Evolutionary conservation across 768 basidiomycete species (phyloP).

Genomic region (Leccinum disarticulatum): DNA sequence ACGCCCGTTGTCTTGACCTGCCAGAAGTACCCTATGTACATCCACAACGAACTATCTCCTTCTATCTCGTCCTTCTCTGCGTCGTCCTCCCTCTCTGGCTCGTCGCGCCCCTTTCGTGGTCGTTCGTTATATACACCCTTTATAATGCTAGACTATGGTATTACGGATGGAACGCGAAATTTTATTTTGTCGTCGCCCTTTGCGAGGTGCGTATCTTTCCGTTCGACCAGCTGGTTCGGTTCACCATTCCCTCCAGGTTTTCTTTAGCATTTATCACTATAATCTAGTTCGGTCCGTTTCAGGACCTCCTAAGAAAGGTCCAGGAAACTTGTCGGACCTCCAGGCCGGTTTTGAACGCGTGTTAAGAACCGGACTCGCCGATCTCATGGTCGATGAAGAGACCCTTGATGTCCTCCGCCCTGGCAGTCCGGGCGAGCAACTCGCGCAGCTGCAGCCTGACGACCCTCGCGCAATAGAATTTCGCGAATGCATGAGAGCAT

Average conservation of each 20-base stretch:
- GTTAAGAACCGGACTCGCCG: constrained; percentile 62
- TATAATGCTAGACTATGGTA: constrained; percentile 42
- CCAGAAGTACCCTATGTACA: constrained; percentile 40
- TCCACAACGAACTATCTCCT: constrained; percentile 47
- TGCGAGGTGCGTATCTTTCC: constrained; percentile 50
- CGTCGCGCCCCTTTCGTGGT: constrained; percentile 63
- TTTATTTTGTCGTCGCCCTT: constrained; percentile 49
- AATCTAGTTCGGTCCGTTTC: constrained; percentile 50
- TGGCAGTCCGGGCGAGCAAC: constrained; percentile 59
- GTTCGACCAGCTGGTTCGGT: neutral
- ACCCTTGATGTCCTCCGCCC: constrained; percentile 48
- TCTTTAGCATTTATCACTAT: constrained; percentile 68
- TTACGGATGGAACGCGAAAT: constrained; percentile 38
- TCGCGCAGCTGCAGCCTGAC: constrained; percentile 53
- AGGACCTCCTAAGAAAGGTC: constrained; percentile 42
- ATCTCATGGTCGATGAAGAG: constrained; percentile 56
- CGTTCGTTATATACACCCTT: constrained; percentile 51
- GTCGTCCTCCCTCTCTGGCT: constrained; percentile 66
- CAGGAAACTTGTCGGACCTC: constrained; percentile 55
- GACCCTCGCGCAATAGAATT: constrained; percentile 78
- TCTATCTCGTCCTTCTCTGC: constrained; percentile 56
- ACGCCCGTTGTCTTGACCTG: neutral
- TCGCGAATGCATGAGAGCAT: constrained; percentile 62
- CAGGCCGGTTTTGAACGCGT: constrained; percentile 59
- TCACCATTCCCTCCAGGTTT: constrained; percentile 42